These are phyloP conservation scores for Helenozyma rhizophorensis DNA, from an alignment of 805 yeast species.

Conservation along the genomic window DNA sequence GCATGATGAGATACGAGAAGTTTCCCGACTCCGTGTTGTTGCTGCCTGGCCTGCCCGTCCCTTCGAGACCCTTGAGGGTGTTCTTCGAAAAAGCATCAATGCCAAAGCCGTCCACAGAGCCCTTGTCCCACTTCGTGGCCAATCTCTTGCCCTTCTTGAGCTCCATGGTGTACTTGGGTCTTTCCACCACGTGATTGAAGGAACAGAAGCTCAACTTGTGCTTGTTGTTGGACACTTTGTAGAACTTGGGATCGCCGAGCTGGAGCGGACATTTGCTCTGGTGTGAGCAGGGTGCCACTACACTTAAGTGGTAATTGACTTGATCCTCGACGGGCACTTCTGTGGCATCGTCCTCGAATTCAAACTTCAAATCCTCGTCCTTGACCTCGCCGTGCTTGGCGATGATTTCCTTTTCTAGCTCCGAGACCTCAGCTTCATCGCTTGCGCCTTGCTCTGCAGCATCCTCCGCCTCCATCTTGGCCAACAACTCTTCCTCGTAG, in stretches of 20 bases:
- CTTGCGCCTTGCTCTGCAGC: constrained; percentile 1
- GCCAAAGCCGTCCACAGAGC: constrained; percentile 54
- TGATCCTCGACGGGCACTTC: constrained; percentile 15
- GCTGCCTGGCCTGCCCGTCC: constrained; percentile 77
- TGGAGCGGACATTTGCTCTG: constrained; percentile 86
- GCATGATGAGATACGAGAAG: constrained; percentile 69
- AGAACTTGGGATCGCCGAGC: constrained; percentile 65
- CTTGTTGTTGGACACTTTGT: constrained; percentile 52
- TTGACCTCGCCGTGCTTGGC: constrained; percentile 39
- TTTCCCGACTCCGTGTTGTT: constrained; percentile 66
- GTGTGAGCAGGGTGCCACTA: constrained; percentile 90
- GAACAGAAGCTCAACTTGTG: constrained; percentile 69
- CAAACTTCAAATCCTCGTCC: constrained; percentile 45
- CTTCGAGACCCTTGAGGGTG: constrained; percentile 41
- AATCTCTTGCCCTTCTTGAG: constrained; percentile 76
- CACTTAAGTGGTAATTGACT: constrained; percentile 50
- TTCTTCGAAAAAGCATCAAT: constrained; percentile 30
- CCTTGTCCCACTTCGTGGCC: constrained; percentile 65
- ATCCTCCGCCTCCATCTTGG: constrained; percentile 21
- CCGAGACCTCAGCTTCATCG: constrained; percentile 15
- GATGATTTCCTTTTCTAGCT: constrained; percentile 28
- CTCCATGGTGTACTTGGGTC: constrained; percentile 81
- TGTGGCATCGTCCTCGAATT: constrained; percentile 33
- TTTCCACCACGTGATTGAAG: constrained; percentile 61
- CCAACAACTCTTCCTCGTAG: constrained; percentile 28